These are phyloP conservation scores for Peronospora tabacina DNA, from an alignment of 352 stramenopile genomes.

Conservation along the genomic window DNA sequence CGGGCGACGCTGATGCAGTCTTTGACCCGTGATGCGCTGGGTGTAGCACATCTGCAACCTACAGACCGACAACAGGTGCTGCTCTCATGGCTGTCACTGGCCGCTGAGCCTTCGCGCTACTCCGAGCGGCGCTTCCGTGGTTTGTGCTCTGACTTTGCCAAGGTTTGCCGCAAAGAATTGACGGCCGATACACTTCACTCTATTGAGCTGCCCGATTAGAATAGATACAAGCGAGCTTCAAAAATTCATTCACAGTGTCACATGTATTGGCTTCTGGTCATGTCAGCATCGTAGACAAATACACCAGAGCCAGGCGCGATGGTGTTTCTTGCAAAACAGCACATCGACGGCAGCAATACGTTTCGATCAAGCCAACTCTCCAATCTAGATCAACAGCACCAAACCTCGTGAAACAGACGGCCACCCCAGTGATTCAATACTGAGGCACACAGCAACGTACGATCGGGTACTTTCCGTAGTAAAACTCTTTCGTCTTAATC, in stretches of 20 bases:
- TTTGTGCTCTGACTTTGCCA: constrained; percentile 59
- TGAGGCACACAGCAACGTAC: constrained; percentile 32
- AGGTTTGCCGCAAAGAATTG: constrained; percentile 64
- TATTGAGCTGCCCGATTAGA: constrained; percentile 37
- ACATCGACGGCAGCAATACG: constrained; percentile 2
- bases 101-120: constrained; percentile 42
- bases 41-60: constrained; percentile 28
- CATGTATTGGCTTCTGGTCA: constrained; percentile 7
- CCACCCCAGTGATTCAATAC: not conserved
- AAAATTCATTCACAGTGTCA: constrained; percentile 2
- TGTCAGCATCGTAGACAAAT: not conserved
- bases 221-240: not conserved
- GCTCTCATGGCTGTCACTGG: constrained; percentile 46
- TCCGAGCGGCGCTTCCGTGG: constrained; percentile 53
- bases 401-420: constrained; percentile 2
- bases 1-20: constrained; percentile 28
- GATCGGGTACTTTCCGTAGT: constrained; percentile 81
- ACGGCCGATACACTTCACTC: constrained; percentile 45
- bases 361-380: constrained; percentile 31
- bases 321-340: constrained; percentile 10
- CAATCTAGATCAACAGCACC: constrained; percentile 28
- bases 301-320: not conserved
- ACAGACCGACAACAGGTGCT: constrained; percentile 49
- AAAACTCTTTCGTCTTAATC: constrained; percentile 63
- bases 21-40: constrained; percentile 33